A percentile compares a stretch with the other conserved stretches of the same genome.
Evolutionary conservation across 352 stramenopile genomes (phyloP).

Genomic region (Pythium phragmiticola): DNA sequence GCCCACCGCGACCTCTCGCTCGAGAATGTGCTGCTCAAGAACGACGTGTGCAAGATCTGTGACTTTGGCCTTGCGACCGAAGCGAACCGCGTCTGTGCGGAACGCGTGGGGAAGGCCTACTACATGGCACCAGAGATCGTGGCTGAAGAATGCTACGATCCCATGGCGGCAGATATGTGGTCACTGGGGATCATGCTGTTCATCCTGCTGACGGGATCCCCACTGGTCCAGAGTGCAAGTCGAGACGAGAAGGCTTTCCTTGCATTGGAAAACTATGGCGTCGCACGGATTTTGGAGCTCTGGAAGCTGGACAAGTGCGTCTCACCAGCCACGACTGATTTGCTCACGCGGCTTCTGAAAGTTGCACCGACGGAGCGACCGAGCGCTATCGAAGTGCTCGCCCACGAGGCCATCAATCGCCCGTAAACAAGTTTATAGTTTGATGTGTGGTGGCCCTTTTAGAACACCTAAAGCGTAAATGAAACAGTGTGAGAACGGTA

Average conservation of each 20-base stretch:
- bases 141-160: conserved; percentile 38
- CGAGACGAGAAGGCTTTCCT: conserved; percentile 32
- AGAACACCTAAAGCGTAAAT: neutral
- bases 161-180: conserved; percentile 54
- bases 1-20: conserved; percentile 54
- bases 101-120: conserved; percentile 52
- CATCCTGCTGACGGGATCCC: conserved; percentile 62
- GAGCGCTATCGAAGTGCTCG: conserved; percentile 32
- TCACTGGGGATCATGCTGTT: conserved; percentile 68
- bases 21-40: conserved; percentile 45
- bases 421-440: conserved; percentile 33
- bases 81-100: conserved; percentile 20
- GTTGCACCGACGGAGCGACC: conserved; percentile 32
- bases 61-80: conserved; percentile 56
- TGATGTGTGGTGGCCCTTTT: conserved; percentile 12
- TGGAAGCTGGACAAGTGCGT: conserved; percentile 45
- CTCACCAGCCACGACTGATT: conserved; percentile 21
- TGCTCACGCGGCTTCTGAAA: conserved; percentile 41
- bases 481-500: too few species aligned
- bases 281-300: conserved; percentile 41
- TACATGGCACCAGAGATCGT: conserved; percentile 72
- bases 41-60: conserved; percentile 43
- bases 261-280: conserved; percentile 36
- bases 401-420: conserved; percentile 23
- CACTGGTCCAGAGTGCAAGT: conserved; percentile 35